A percentile compares a stretch with the other conserved stretches of the same genome.
Conservation (phyloP, 257 asterid genomes). For the Cordia subcordata region DNA sequence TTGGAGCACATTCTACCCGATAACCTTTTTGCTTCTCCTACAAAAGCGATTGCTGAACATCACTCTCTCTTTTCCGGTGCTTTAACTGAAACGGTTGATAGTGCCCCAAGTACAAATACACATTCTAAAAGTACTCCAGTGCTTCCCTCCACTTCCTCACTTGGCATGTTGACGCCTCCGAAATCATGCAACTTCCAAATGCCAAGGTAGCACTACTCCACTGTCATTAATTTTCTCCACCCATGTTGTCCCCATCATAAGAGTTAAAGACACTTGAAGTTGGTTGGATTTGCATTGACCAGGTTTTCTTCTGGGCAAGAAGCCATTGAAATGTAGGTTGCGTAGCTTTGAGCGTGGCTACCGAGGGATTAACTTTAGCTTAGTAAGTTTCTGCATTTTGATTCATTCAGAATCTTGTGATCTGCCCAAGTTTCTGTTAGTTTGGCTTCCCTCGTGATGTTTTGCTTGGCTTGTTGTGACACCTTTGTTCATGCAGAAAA, state of each 20-base stretch:
- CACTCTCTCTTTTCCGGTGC: constrained; percentile 27
- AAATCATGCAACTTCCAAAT: constrained; percentile 60
- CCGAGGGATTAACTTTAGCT: constrained; percentile 48
- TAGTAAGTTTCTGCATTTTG: constrained; percentile 44
- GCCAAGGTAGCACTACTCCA: constrained; percentile 47
- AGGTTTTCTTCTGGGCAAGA: constrained; percentile 65
- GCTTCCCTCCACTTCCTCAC: constrained; percentile 42
- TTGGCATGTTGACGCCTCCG: constrained; percentile 40
- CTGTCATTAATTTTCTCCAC: background rate
- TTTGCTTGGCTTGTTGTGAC: constrained; percentile 1
- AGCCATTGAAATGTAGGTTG: constrained; percentile 70
- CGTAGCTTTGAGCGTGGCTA: constrained; percentile 37
- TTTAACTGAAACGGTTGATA: constrained; percentile 30
- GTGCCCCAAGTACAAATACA: constrained; percentile 23
- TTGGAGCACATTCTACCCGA: constrained; percentile 83
- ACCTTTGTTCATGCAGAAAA: constrained; percentile 56
- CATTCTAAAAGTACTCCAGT: constrained; percentile 42
- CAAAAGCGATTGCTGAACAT: constrained; percentile 48
- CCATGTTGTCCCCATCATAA: background rate
- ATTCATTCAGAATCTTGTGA: background rate
- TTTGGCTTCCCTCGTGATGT: constrained; percentile 7
- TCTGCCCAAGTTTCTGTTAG: background rate
- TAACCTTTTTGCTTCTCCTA: constrained; percentile 83
- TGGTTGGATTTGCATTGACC: constrained; percentile 7
- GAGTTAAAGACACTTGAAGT: background rate